phyloP scores from a whole-genome alignment of 257 asterid genomes.

The Gentiana dahurica region DNA sequence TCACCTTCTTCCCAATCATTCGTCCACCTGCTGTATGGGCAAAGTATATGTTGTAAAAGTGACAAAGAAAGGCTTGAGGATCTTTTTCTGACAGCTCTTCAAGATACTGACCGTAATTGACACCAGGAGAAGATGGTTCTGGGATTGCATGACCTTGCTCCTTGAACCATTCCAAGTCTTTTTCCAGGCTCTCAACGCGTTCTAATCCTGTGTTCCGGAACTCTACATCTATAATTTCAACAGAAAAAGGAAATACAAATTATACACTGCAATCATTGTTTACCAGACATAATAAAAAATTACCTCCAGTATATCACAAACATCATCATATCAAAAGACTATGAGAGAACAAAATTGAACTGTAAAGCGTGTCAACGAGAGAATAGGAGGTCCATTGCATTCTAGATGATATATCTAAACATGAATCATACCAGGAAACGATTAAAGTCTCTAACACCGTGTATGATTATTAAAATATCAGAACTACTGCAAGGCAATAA shows the following conservation, averaged over 20 bases:
- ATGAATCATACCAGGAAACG: no score
- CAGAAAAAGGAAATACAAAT: neutral
- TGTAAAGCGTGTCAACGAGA: no score
- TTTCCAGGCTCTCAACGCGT: slow-evolving; percentile 60
- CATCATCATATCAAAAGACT: no score
- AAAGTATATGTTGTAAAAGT: slow-evolving; percentile 86
- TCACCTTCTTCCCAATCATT: slow-evolving; percentile 94
- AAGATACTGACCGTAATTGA: slow-evolving; percentile 47
- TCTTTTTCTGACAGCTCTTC: slow-evolving; percentile 66
- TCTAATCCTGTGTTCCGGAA: slow-evolving; percentile 89
- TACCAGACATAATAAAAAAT: no score
- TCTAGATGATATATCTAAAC: no score
- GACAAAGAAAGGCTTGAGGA: slow-evolving; percentile 91
- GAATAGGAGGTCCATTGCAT: no score
- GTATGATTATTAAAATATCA: no score
- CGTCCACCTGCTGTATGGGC: slow-evolving; percentile 99
- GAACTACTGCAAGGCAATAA: no score
- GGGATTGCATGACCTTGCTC: slow-evolving; percentile 72
- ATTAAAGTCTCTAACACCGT: no score
- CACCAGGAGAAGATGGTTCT: slow-evolving; percentile 73
- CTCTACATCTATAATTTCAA: slow-evolving; percentile 49
- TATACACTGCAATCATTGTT: no score
- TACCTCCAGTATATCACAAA: no score
- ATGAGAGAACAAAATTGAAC: no score
- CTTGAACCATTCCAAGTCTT: slow-evolving; percentile 88